phyloP scores from a whole-genome alignment of 2,329 filamentous ascomycete species.

The Iodosphaeria phyllophila region DNA sequence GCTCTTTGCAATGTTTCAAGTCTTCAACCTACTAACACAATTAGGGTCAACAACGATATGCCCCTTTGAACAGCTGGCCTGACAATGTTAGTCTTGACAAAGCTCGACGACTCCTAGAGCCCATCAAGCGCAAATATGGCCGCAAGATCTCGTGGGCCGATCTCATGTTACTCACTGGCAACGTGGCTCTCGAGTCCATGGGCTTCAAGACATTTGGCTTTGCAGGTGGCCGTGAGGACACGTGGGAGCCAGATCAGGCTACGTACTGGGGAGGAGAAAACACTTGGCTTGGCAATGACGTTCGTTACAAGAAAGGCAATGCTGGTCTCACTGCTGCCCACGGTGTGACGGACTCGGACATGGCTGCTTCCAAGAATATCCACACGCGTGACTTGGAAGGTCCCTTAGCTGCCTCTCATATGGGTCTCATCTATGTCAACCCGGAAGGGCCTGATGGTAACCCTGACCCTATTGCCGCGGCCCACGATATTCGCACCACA shows the following conservation, averaged over 20 bases:
- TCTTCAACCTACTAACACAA: too few species aligned
- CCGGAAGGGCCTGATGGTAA: slow-evolving; percentile 58
- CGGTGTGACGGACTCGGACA: slow-evolving; percentile 14
- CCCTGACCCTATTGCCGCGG: slow-evolving; percentile 50
- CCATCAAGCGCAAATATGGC: slow-evolving; percentile 72
- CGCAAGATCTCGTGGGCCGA: slow-evolving; percentile 71
- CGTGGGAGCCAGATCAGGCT: slow-evolving; percentile 57
- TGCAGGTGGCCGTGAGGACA: slow-evolving; percentile 51
- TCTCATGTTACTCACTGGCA: slow-evolving; percentile 50
- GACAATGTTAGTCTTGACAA: slow-evolving; percentile 67
- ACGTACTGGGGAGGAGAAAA: slow-evolving; percentile 62
- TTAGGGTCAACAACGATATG: slow-evolving; percentile 63
- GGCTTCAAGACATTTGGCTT: slow-evolving; percentile 58
- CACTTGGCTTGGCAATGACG: slow-evolving; percentile 55
- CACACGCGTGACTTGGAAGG: slow-evolving; percentile 46
- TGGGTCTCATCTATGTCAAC: slow-evolving; percentile 71
- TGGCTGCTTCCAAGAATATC: slow-evolving; percentile 19
- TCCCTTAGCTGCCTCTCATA: slow-evolving; percentile 49
- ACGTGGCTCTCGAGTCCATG: slow-evolving; percentile 65
- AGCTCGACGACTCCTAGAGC: slow-evolving; percentile 61
- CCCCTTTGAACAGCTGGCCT: slow-evolving; percentile 66
- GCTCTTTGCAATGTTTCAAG: too few species aligned
- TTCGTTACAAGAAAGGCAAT: slow-evolving; percentile 40
- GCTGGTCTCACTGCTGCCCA: slow-evolving; percentile 20
- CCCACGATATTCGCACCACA: slow-evolving; percentile 52